phyloP scores from a whole-genome alignment of 495 filamentous ascomycete species.

The Letharia columbiana region DNA sequence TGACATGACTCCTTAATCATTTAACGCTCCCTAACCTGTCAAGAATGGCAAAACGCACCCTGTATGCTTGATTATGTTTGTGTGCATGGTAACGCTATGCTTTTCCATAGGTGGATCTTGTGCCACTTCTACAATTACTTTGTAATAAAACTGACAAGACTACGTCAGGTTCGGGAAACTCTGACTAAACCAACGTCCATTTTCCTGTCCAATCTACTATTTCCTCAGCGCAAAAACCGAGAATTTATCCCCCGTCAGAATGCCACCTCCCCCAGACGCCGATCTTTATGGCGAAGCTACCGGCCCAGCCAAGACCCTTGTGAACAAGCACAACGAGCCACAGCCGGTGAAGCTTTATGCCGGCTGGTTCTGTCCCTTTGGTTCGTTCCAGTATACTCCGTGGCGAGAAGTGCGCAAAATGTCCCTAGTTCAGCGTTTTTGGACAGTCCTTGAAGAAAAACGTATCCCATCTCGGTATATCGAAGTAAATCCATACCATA shows the following conservation, averaged over 20 bases:
- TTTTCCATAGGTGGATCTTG: not conserved
- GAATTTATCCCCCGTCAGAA: not conserved
- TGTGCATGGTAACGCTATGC: not conserved
- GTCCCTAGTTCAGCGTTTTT: slow-evolving; percentile 49
- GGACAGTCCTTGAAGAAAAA: slow-evolving; percentile 62
- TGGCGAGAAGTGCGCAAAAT: not conserved
- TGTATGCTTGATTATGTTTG: not conserved
- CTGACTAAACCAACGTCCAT: not conserved
- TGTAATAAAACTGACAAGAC: no score
- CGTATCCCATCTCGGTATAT: slow-evolving; percentile 56
- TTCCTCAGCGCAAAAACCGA: not conserved
- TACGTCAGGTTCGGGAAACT: slow-evolving; percentile 5
- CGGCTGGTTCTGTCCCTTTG: slow-evolving; percentile 49
- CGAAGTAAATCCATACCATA: slow-evolving; percentile 65
- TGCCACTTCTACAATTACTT: not conserved
- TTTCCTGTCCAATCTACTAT: not conserved
- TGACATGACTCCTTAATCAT: not conserved
- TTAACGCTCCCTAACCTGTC: not conserved
- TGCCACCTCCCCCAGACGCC: slow-evolving; percentile 30
- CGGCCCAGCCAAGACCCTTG: slow-evolving; percentile 41
- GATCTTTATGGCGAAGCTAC: slow-evolving; percentile 46
- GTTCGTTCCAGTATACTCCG: slow-evolving; percentile 28
- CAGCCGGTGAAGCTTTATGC: slow-evolving; percentile 53
- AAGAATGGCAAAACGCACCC: not conserved
- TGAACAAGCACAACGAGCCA: slow-evolving; percentile 38